Conservation (phyloP, 2,329 filamentous ascomycete genomes). For the Immersiporthe knoxdaviesiana region DNA sequence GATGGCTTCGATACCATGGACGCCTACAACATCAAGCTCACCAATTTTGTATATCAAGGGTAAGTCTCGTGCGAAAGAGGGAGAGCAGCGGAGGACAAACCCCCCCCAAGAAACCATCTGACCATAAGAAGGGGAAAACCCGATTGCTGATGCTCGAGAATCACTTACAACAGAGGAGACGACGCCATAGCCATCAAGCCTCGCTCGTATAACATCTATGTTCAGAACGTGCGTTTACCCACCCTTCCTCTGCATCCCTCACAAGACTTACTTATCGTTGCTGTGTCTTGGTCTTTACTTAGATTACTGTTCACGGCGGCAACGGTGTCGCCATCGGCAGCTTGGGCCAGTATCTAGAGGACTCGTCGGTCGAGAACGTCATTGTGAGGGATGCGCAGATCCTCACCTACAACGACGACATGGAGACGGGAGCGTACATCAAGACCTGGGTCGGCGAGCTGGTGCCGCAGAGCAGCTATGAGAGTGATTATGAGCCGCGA, state of each 20-base stretch:
- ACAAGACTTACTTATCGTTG: not conserved
- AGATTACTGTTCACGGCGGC: constrained; percentile 51
- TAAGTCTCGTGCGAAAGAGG: not conserved
- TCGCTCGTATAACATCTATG: constrained; percentile 53
- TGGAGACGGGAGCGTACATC: constrained; percentile 55
- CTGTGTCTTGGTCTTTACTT: not conserved
- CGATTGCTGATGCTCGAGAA: not conserved
- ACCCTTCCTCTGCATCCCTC: too few species aligned
- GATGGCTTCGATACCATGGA: constrained; percentile 64
- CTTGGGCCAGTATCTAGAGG: constrained; percentile 59
- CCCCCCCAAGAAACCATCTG: too few species aligned
- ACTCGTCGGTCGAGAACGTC: constrained; percentile 54
- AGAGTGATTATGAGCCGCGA: constrained; percentile 50
- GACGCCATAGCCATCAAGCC: constrained; percentile 62
- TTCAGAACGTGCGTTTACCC: constrained; percentile 44
- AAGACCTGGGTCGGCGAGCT: constrained; percentile 59
- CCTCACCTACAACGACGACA: constrained; percentile 49
- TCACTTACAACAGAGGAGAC: constrained; percentile 44
- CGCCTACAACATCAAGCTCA: constrained; percentile 50
- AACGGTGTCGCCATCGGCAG: constrained; percentile 61
- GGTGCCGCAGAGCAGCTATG: constrained; percentile 50
- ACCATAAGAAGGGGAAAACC: not conserved
- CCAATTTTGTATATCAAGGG: constrained; percentile 57
- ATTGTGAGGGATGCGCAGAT: constrained; percentile 50
- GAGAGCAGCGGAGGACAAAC: not conserved